Percentiles rank a stretch among this genome's conserved stretches.
Conservation (phyloP, 441 rosid genomes). For the Brassica hybrid region DNA sequence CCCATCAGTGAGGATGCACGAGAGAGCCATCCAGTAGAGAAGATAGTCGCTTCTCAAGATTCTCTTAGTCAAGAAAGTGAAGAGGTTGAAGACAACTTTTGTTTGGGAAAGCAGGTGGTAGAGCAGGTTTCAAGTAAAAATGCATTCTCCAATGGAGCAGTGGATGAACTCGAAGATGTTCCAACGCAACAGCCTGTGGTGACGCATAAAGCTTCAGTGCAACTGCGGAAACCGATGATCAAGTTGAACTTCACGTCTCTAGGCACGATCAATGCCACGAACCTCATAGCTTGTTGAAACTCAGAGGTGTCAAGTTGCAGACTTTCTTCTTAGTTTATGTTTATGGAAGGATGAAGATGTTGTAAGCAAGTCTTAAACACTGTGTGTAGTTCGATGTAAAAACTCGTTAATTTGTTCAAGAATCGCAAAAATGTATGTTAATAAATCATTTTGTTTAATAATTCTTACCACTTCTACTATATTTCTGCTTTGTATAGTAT, state of each 20-base stretch:
- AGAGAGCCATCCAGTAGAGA: slow-evolving; percentile 76
- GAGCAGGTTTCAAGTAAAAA: slow-evolving; percentile 28
- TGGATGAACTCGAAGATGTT: slow-evolving; percentile 74
- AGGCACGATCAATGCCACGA: slow-evolving; percentile 51
- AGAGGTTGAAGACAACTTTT: slow-evolving; percentile 72
- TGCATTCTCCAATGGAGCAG: slow-evolving; percentile 40
- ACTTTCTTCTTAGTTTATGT: too few species aligned
- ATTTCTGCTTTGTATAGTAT: too few species aligned
- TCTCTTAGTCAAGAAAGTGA: slow-evolving; percentile 52
- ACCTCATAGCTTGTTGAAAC: not conserved
- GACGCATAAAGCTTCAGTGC: not conserved
- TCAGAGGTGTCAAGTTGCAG: too few species aligned
- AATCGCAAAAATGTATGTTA: too few species aligned
- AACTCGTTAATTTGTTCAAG: too few species aligned
- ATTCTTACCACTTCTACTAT: too few species aligned
- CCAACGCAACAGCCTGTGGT: slow-evolving; percentile 40
- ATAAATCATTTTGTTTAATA: too few species aligned
- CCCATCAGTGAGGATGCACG: too few species aligned
- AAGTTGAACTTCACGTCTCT: slow-evolving; percentile 79
- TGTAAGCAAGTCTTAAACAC: too few species aligned
- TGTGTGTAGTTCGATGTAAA: too few species aligned
- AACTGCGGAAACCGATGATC: slow-evolving; percentile 15
- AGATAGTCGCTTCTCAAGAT: slow-evolving; percentile 55
- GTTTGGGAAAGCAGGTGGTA: slow-evolving; percentile 49
- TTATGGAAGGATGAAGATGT: too few species aligned